These are phyloP conservation scores for Colletotrichum euphorbiae DNA, from an alignment of 2,329 filamentous ascomycete species.

Conservation along the genomic window DNA sequence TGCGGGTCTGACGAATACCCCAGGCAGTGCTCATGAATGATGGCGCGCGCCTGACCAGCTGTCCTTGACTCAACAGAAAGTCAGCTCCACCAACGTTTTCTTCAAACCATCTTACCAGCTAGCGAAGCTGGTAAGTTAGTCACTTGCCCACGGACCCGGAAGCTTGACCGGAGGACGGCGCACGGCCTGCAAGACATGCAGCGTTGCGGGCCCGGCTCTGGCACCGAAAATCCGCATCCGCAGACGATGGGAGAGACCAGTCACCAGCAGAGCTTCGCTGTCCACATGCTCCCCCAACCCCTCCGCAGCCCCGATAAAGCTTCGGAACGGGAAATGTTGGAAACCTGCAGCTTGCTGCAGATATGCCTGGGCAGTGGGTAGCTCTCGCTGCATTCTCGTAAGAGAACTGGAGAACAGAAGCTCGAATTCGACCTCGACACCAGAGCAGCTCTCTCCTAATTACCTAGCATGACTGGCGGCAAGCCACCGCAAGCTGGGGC, in stretches of 20 bases:
- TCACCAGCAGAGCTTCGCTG: not conserved
- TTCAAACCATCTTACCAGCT: not conserved
- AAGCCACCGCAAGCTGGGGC: not conserved
- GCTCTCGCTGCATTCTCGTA: conserved; percentile 1
- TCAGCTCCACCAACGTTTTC: too few relatives aligned
- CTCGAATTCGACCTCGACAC: not conserved
- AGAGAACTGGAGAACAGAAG: conserved; percentile 1
- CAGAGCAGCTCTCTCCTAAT: not conserved
- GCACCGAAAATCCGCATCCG: too few relatives aligned
- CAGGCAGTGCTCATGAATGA: too few relatives aligned
- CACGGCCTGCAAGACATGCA: conserved; percentile 1
- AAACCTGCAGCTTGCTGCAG: conserved; percentile 1
- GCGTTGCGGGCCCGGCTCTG: not conserved
- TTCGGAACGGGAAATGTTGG: not conserved
- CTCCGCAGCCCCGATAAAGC: conserved; percentile 3
- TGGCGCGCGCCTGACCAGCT: too few relatives aligned
- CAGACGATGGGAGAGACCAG: not conserved
- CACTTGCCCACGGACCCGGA: not conserved
- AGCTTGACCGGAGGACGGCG: not conserved
- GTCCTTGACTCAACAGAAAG: too few relatives aligned
- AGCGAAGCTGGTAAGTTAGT: not conserved
- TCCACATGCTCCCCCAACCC: not conserved
- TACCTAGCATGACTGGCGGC: not conserved
- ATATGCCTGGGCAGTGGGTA: conserved; percentile 6
- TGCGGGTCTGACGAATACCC: too few relatives aligned